These are phyloP conservation scores for Pestalotiopsis sp. DNA, from an alignment of 2,329 filamentous ascomycete species.

Conservation along the genomic window DNA sequence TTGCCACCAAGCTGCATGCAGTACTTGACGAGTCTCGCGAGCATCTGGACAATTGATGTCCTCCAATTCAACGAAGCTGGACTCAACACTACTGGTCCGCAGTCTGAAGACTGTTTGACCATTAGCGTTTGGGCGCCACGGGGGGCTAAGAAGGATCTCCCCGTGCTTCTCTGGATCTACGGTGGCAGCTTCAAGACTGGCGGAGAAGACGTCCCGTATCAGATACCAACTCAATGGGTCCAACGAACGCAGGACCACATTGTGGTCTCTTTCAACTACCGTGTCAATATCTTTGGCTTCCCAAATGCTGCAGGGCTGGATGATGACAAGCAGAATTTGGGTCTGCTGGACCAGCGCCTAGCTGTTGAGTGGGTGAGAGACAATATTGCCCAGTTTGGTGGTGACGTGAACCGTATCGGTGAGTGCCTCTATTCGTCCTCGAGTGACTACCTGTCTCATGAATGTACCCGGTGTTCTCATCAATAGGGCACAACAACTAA, in stretches of 20 bases:
- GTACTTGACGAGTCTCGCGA: conserved; percentile 27
- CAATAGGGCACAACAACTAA: neutral
- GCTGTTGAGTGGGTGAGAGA: conserved; percentile 52
- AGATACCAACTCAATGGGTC: conserved; percentile 24
- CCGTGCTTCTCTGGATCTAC: conserved; percentile 27
- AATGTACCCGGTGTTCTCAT: neutral
- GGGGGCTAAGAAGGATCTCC: conserved; percentile 21
- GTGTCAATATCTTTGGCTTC: conserved; percentile 37
- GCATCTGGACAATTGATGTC: conserved; percentile 22
- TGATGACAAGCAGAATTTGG: conserved; percentile 41
- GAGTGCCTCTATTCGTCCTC: neutral
- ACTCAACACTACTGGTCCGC: conserved; percentile 15
- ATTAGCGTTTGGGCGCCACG: conserved; percentile 36
- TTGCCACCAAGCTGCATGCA: conserved; percentile 34
- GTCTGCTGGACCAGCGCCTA: conserved; percentile 50
- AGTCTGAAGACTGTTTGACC: conserved; percentile 36
- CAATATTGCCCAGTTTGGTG: conserved; percentile 52
- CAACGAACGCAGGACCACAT: conserved; percentile 28
- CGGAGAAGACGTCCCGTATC: conserved; percentile 17
- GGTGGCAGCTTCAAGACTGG: conserved; percentile 28
- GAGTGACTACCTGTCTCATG: neutral
- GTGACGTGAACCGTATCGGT: conserved; percentile 42
- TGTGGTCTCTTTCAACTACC: conserved; percentile 43
- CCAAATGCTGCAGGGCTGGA: conserved; percentile 31
- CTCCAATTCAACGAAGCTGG: conserved; percentile 9